Evolutionary conservation across 2,329 filamentous ascomycete species (phyloP), one percentile per base, ranked within the genome.

Genomic region (Aurifilum marmelostoma): DNA sequence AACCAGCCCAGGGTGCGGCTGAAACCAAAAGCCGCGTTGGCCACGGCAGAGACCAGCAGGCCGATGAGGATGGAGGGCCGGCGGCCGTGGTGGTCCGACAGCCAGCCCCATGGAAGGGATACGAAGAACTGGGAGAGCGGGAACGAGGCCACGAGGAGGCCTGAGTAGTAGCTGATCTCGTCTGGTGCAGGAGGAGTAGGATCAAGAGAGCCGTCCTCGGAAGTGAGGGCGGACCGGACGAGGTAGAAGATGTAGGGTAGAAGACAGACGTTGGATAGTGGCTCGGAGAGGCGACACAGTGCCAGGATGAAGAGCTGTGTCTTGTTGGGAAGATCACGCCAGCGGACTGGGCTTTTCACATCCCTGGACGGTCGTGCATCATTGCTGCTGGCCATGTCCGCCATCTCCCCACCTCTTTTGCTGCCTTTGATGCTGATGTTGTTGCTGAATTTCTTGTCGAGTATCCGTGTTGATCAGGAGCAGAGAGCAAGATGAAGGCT

Each of bases 241-340:
- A 92, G 89, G 78, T 91, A 92, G 80, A 91, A 93, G 76, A 93
- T 84, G 77, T 93, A 93, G 2, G 89, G 86, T 50, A 89, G 83
- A 4, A 91, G 79, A 24, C 84, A 88, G 14, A 90, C 90, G 73
- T 91, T 89, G 0, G 89, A 90, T 59, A 93, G 80, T 1, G 89
- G 89, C 73, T 92, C 90, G 1, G 89, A 90, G 1, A 79, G 69
- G 32, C 77, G 76, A 64, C 78, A 79, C 50, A 79, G 73, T 11
- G 77, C 74, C 0, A 79, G 73, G 63, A 79, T 75, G 69, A 79
- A 76, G 29, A 79, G 75, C 58, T 80, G 79, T 72, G 76, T 75
- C 71, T 79, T 80, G 67, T 79, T 79, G 34, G 79, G 79, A 11
- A 80, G 73, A 67, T 80, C 78, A 66, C 73, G 71, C 77, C 77